A percentile compares a stretch with the other conserved stretches of the same genome.
These are phyloP conservation scores for Colletotrichum acutatum DNA, from an alignment of 2,329 filamentous ascomycete genomes.

Conservation along the genomic window DNA sequence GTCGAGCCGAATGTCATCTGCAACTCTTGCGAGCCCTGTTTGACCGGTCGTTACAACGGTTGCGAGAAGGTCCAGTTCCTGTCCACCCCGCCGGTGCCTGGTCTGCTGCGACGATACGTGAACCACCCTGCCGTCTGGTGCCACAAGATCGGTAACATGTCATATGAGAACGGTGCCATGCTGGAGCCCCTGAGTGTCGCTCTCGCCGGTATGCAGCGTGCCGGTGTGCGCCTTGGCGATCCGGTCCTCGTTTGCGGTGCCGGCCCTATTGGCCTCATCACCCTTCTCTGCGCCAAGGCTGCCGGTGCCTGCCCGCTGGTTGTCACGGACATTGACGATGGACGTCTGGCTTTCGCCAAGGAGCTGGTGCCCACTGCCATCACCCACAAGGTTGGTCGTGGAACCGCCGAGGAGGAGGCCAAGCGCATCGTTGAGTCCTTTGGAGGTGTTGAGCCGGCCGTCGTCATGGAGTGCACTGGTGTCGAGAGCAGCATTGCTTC, in stretches of 20 bases:
- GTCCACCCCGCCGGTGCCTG: conserved; percentile 89
- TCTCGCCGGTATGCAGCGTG: conserved; percentile 87
- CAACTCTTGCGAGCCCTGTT: conserved; percentile 87
- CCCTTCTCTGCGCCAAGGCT: conserved; percentile 83
- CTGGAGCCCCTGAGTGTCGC: conserved; percentile 92
- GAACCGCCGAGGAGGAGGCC: conserved; percentile 76
- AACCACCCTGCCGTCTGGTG: conserved; percentile 96
- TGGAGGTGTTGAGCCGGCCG: conserved; percentile 81
- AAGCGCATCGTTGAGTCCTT: conserved; percentile 74
- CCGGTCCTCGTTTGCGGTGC: conserved; percentile 91
- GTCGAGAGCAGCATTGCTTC: conserved; percentile 89
- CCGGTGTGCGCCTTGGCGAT: conserved; percentile 84
- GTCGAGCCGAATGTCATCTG: conserved; percentile 96
- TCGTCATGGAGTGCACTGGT: conserved; percentile 93
- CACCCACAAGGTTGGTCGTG: conserved; percentile 81
- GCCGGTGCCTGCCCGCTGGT: conserved; percentile 91
- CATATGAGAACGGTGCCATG: conserved; percentile 89
- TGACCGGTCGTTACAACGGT: conserved; percentile 94
- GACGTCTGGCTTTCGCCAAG: conserved; percentile 85
- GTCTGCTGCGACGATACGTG: conserved; percentile 90
- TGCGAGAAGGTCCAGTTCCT: conserved; percentile 89
- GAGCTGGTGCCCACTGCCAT: conserved; percentile 81
- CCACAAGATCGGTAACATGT: conserved; percentile 94
- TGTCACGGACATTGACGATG: conserved; percentile 94
- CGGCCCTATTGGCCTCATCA: conserved; percentile 92